Evolutionary conservation across 1,284 basidiomycete species (phyloP).

Genomic region (Inonotus hispidus): DNA sequence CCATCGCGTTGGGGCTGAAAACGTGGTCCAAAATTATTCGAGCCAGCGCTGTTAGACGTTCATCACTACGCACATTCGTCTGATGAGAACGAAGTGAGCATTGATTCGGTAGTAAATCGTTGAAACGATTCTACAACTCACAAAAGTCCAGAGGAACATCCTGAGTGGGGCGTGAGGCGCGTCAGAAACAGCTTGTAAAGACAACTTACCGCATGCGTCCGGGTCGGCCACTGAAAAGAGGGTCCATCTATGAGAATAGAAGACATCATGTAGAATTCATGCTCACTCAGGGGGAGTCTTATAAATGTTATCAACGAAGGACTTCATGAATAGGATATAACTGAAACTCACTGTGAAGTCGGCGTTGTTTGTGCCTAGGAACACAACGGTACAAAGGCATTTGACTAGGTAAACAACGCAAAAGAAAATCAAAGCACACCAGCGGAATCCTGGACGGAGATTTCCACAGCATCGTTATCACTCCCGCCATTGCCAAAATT

Average conservation of each 20-base stretch:
- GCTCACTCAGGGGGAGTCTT: conserved; percentile 8
- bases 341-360: conserved; percentile 30
- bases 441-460: conserved; percentile 35
- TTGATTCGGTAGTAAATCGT: neutral
- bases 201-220: conserved; percentile 27
- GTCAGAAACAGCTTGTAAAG: neutral
- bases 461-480: conserved; percentile 36
- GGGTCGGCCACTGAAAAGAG: conserved; percentile 29
- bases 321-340: neutral
- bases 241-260: neutral
- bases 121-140: conserved; percentile 22
- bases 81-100: neutral
- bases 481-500: conserved; percentile 39
- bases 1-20: conserved; percentile 37
- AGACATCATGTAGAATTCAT: neutral
- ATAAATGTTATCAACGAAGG: neutral
- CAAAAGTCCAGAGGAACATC: conserved; percentile 40
- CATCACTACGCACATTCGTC: neutral
- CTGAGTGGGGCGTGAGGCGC: conserved; percentile 14
- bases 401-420: neutral
- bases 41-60: neutral
- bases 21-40: neutral
- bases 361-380: conserved; percentile 35
- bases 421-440: neutral
- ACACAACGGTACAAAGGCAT: neutral